phyloP scores from a whole-genome alignment of 2,329 filamentous ascomycete genomes.

The Penicillium sp. region DNA sequence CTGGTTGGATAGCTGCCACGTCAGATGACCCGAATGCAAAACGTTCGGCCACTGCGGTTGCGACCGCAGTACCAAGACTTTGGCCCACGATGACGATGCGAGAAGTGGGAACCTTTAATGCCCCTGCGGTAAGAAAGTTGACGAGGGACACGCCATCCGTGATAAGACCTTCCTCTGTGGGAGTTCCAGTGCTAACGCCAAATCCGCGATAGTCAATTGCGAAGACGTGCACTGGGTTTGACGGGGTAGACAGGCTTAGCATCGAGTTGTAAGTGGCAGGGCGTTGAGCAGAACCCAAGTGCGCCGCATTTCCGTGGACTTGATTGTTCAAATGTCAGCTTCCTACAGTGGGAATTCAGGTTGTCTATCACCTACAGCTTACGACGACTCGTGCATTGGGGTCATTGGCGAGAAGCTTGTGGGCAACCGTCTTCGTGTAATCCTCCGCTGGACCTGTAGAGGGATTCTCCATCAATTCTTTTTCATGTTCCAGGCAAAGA shows the following conservation, averaged over 20 bases:
- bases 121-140: slow-evolving; percentile 59
- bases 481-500: slow-evolving; percentile 71
- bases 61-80: slow-evolving; percentile 83
- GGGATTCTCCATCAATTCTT: slow-evolving; percentile 55
- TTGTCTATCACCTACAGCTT: slow-evolving; percentile 46
- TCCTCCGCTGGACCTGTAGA: slow-evolving; percentile 53
- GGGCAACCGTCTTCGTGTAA: slow-evolving; percentile 51
- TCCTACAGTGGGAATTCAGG: background rate
- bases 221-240: slow-evolving; percentile 70
- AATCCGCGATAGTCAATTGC: slow-evolving; percentile 90
- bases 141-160: slow-evolving; percentile 73
- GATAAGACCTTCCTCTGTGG: slow-evolving; percentile 78
- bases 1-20: slow-evolving; percentile 41
- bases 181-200: slow-evolving; percentile 74
- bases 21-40: slow-evolving; percentile 54
- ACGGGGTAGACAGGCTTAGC: slow-evolving; percentile 65
- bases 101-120: slow-evolving; percentile 65
- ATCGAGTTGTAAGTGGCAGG: slow-evolving; percentile 76
- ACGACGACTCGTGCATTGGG: slow-evolving; percentile 55
- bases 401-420: slow-evolving; percentile 53
- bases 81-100: slow-evolving; percentile 82
- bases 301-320: slow-evolving; percentile 71
- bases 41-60: slow-evolving; percentile 69
- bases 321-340: slow-evolving; percentile 7
- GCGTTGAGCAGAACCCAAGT: slow-evolving; percentile 75